phyloP scores from a whole-genome alignment of 2,329 filamentous ascomycete species.

The Curvularia sp. region DNA sequence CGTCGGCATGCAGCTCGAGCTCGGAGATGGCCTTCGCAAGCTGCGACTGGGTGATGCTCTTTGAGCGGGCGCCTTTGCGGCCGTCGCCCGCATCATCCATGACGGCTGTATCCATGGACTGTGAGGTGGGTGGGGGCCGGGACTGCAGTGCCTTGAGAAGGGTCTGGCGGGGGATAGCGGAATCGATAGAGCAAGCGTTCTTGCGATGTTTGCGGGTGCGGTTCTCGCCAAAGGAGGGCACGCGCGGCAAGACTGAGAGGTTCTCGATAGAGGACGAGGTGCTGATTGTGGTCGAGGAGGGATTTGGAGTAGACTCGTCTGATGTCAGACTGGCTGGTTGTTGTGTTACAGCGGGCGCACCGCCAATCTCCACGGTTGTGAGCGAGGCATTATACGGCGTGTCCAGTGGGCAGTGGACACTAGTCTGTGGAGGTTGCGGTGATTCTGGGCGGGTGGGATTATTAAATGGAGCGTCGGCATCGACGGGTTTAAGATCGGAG shows the following conservation, averaged over 20 bases:
- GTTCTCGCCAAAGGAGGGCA: constrained; percentile 49
- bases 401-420: constrained; percentile 31
- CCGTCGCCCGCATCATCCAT: constrained; percentile 49
- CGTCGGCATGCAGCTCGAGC: constrained; percentile 57
- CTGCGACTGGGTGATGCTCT: constrained; percentile 58
- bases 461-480: constrained; percentile 37
- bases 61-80: constrained; percentile 37
- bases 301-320: constrained; percentile 39
- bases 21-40: constrained; percentile 67
- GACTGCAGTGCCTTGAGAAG: constrained; percentile 83
- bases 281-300: constrained; percentile 33
- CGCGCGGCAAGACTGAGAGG: constrained; percentile 42
- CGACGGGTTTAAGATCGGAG: constrained; percentile 46
- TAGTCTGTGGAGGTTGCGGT: constrained; percentile 36
- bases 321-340: constrained; percentile 28
- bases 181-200: constrained; percentile 65
- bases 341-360: constrained; percentile 35
- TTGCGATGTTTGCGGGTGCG: constrained; percentile 50
- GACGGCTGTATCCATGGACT: constrained; percentile 69
- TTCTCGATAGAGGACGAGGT: constrained; percentile 48
- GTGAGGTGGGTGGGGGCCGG: constrained; percentile 60
- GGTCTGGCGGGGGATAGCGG: constrained; percentile 74
- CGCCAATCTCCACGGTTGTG: constrained; percentile 38
- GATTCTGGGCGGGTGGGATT: constrained; percentile 37
- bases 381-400: constrained; percentile 41